Evolutionary conservation across 129 eudicot species (phyloP).

Genomic region (Smallanthus sonchifolius): DNA sequence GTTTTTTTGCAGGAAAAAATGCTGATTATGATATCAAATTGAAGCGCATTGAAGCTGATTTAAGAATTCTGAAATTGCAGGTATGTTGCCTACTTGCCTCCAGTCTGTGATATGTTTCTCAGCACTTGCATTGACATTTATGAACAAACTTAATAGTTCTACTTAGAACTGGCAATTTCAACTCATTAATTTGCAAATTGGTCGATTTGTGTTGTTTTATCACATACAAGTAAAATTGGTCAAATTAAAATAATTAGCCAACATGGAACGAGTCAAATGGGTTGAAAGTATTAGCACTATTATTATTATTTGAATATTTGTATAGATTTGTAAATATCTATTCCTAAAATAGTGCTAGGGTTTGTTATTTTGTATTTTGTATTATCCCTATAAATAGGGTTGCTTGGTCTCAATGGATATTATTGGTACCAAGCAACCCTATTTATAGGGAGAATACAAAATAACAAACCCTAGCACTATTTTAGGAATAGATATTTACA

Average conservation of each 20-base stretch:
- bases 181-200: background rate
- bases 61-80: constrained; percentile 75
- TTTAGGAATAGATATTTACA: too few species aligned
- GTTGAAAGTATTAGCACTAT: too few species aligned
- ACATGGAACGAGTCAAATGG: background rate
- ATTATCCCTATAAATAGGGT: too few species aligned
- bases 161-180: background rate
- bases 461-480: too few species aligned
- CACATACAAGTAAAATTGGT: background rate
- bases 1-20: constrained; percentile 46
- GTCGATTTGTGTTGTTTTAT: background rate
- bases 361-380: too few species aligned
- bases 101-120: background rate
- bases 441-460: too few species aligned
- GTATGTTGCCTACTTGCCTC: constrained; percentile 32
- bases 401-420: too few species aligned
- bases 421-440: too few species aligned
- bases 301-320: too few species aligned
- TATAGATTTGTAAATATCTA: too few species aligned
- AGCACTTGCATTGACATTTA: background rate
- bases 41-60: constrained; percentile 84
- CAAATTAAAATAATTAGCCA: background rate
- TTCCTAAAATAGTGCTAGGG: too few species aligned
- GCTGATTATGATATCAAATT: constrained; percentile 42
- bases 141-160: constrained; percentile 1